These are phyloP conservation scores for Tuctoria greenei DNA, from an alignment of 176 grass and related monocot genomes.

Conservation along the genomic window DNA sequence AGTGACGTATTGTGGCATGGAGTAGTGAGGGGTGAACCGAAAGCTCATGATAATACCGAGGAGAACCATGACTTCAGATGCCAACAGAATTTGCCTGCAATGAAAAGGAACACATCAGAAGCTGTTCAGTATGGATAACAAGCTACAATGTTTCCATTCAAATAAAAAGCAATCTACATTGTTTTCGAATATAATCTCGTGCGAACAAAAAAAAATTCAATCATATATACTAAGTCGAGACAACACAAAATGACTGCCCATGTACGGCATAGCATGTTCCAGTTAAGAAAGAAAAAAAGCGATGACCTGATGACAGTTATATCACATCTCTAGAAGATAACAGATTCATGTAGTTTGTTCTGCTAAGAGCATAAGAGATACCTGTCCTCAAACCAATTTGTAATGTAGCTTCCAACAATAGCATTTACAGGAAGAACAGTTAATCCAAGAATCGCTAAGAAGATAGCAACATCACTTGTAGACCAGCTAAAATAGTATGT, in stretches of 20 bases:
- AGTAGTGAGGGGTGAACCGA: conserved; percentile 62
- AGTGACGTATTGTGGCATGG: conserved; percentile 68
- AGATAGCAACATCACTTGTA: conserved; percentile 82
- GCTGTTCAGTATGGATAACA: not conserved
- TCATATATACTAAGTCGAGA: not conserved
- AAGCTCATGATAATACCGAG: conserved; percentile 83
- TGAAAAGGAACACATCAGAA: conserved; percentile 2
- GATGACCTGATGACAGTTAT: not conserved
- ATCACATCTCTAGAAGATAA: not conserved
- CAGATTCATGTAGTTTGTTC: not conserved
- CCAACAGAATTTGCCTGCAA: conserved; percentile 82
- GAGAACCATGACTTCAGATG: conserved; percentile 85
- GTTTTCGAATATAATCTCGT: not conserved
- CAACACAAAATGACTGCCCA: not conserved
- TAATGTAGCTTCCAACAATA: conserved; percentile 85
- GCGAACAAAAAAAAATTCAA: not conserved
- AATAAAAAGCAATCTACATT: conserved; percentile 1
- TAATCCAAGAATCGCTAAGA: conserved; percentile 75
- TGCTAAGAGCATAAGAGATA: conserved; percentile 38
- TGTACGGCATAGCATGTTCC: not conserved
- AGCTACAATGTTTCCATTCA: conserved; percentile 14
- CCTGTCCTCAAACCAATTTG: conserved; percentile 89
- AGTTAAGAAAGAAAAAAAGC: not conserved
- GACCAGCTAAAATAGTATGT: conserved; percentile 85
- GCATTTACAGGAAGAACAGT: conserved; percentile 94